These are phyloP conservation scores for Colletotrichum sansevieriae DNA, from an alignment of 2,329 filamentous ascomycete genomes.

Conservation along the genomic window DNA sequence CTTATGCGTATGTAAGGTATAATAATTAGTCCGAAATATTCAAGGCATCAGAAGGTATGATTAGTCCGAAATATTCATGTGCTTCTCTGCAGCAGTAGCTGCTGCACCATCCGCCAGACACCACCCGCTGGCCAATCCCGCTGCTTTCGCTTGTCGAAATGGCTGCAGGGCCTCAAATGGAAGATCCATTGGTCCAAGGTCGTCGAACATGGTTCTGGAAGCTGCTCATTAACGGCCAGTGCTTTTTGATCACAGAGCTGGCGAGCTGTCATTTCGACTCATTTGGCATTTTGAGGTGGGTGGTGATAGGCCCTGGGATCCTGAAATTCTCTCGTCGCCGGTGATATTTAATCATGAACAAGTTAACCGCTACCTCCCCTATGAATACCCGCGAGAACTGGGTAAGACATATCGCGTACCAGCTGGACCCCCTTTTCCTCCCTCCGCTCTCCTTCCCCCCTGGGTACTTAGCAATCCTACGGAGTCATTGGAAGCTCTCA, in stretches of 20 bases:
- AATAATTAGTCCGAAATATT: not conserved
- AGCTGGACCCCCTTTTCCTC: constrained; percentile 1
- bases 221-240: constrained; percentile 32
- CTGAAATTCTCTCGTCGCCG: not conserved
- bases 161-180: constrained; percentile 18
- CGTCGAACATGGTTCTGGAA: constrained; percentile 30
- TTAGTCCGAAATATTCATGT: not conserved
- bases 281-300: constrained; percentile 4
- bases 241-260: constrained; percentile 7
- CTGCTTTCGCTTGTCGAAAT: constrained; percentile 38
- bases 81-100: constrained; percentile 8
- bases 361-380: not conserved
- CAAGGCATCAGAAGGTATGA: not conserved
- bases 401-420: constrained; percentile 1
- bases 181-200: constrained; percentile 33
- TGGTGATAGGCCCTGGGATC: constrained; percentile 26
- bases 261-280: constrained; percentile 3
- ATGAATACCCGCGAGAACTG: constrained; percentile 1
- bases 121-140: not conserved
- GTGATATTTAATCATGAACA: not conserved
- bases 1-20: constrained; percentile 17
- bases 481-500: not conserved
- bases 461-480: not conserved
- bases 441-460: not conserved
- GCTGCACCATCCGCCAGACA: constrained; percentile 1